Conservation (phyloP, 805 yeast genomes). For the Cyberlindnera nakhonratchasimensis region DNA sequence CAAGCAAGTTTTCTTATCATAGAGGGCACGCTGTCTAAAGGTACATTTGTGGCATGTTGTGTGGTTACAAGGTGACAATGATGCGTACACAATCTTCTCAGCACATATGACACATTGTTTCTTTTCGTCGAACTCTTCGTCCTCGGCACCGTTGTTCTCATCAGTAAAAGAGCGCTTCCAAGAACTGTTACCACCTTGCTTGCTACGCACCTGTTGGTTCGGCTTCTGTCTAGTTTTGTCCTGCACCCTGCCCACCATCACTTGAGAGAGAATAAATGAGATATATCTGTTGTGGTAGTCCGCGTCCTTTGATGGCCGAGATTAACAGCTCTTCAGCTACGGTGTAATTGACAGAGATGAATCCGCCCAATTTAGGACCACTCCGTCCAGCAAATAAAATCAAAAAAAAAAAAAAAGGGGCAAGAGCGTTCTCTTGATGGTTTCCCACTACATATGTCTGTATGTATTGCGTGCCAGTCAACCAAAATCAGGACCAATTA, state of each 20-base stretch:
- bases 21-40: conserved; percentile 77
- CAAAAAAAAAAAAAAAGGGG: background rate
- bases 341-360: too few relatives aligned
- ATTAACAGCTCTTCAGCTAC: too few relatives aligned
- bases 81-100: conserved; percentile 56
- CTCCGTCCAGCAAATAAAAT: background rate
- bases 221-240: conserved; percentile 15
- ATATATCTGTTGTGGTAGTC: too few relatives aligned
- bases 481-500: background rate
- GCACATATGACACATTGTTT: conserved; percentile 83
- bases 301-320: too few relatives aligned
- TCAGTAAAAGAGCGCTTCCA: conserved; percentile 24
- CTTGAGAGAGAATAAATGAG: too few relatives aligned
- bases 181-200: background rate
- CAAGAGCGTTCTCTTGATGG: background rate
- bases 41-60: conserved; percentile 79
- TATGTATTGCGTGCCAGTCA: background rate
- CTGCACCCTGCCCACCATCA: conserved; percentile 8
- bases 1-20: conserved; percentile 69
- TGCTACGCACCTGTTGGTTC: background rate
- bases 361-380: background rate
- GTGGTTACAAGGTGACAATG: conserved; percentile 82
- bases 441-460: background rate
- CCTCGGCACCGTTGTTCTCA: conserved; percentile 11
- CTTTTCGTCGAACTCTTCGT: conserved; percentile 35